Percentiles rank a stretch among this genome's conserved stretches.
Evolutionary conservation across 495 filamentous ascomycete species (phyloP).

Genomic region (Staphylotrichum tortipilum): DNA sequence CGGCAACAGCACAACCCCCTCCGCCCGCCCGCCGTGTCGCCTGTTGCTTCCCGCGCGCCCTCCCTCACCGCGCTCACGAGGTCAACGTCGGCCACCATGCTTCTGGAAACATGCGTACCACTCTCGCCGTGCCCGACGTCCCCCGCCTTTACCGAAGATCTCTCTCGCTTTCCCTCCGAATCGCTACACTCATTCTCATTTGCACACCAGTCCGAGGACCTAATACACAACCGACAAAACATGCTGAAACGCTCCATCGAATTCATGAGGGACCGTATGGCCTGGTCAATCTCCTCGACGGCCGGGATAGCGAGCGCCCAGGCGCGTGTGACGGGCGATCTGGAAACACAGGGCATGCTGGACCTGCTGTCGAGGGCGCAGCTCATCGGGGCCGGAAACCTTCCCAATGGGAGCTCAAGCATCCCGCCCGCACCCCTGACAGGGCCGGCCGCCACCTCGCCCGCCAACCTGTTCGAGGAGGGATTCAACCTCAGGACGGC

Average conservation of each 20-base stretch:
- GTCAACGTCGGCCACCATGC: constrained; percentile 53
- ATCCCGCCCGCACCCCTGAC: constrained; percentile 54
- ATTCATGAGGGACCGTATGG: constrained; percentile 91
- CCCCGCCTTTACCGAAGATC: constrained; percentile 75
- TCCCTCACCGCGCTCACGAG: constrained; percentile 51
- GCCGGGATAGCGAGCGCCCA: constrained; percentile 63
- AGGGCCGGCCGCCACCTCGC: constrained; percentile 58
- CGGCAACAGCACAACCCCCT: constrained; percentile 66
- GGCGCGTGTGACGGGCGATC: constrained; percentile 69
- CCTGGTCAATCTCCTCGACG: constrained; percentile 54
- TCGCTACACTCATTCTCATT: constrained; percentile 98
- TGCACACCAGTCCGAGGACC: constrained; percentile 87
- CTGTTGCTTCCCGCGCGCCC: constrained; percentile 52
- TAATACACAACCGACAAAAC: constrained; percentile 83
- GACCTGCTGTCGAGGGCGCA: constrained; percentile 75
- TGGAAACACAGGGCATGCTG: constrained; percentile 84
- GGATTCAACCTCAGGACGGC: constrained; percentile 52
- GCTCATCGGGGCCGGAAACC: constrained; percentile 52
- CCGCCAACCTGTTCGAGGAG: constrained; percentile 72
- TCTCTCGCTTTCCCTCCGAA: constrained; percentile 86
- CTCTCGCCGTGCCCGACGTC: constrained; percentile 54
- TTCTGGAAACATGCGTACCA: constrained; percentile 37
- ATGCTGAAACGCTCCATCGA: constrained; percentile 90
- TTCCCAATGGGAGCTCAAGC: constrained; percentile 35
- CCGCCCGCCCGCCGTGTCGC: constrained; percentile 55